Evolutionary conservation across 2,329 filamentous ascomycete genomes (phyloP).

Genomic region (Aureobasidium sp.): DNA sequence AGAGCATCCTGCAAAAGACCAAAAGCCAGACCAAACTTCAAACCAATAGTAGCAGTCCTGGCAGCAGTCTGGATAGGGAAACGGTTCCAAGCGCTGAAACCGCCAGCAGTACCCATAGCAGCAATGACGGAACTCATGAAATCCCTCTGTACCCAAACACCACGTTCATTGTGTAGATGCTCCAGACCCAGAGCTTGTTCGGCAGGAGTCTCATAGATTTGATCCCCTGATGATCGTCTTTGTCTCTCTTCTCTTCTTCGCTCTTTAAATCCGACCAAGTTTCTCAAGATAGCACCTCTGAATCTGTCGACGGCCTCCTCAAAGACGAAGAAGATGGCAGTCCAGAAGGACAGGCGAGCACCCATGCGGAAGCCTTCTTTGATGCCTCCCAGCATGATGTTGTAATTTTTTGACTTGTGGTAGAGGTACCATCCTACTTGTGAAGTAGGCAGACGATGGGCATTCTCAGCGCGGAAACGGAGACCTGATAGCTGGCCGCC

Average conservation of each 20-base stretch:
- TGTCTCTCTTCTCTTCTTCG: slow-evolving; percentile 42
- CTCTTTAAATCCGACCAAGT: slow-evolving; percentile 41
- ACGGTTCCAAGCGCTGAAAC: slow-evolving; percentile 87
- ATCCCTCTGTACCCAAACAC: slow-evolving; percentile 60
- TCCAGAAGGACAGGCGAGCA: slow-evolving; percentile 74
- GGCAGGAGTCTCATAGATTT: slow-evolving; percentile 32
- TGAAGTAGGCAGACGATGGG: slow-evolving; percentile 87
- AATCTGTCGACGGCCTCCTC: slow-evolving; percentile 88
- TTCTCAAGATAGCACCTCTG: slow-evolving; percentile 65
- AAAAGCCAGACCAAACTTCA: slow-evolving; percentile 82
- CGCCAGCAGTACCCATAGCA: slow-evolving; percentile 84
- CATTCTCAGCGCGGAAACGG: slow-evolving; percentile 95
- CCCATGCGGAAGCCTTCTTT: slow-evolving; percentile 84
- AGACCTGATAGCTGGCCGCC: slow-evolving; percentile 48
- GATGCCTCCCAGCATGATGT: slow-evolving; percentile 79
- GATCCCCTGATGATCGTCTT: slow-evolving; percentile 28
- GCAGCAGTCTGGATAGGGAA: slow-evolving; percentile 73
- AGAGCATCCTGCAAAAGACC: slow-evolving; percentile 84
- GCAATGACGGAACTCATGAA: slow-evolving; percentile 84
- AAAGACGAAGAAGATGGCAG: slow-evolving; percentile 78
- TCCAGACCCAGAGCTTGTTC: slow-evolving; percentile 31
- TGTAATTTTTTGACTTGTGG: slow-evolving; percentile 98
- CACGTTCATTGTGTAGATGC: slow-evolving; percentile 27
- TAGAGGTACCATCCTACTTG: slow-evolving; percentile 98
- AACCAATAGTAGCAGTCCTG: slow-evolving; percentile 78